Percentiles rank a stretch among this genome's conserved stretches.
Evolutionary conservation across 805 yeast species (phyloP).

Genomic region (Lipomyces sp.): DNA sequence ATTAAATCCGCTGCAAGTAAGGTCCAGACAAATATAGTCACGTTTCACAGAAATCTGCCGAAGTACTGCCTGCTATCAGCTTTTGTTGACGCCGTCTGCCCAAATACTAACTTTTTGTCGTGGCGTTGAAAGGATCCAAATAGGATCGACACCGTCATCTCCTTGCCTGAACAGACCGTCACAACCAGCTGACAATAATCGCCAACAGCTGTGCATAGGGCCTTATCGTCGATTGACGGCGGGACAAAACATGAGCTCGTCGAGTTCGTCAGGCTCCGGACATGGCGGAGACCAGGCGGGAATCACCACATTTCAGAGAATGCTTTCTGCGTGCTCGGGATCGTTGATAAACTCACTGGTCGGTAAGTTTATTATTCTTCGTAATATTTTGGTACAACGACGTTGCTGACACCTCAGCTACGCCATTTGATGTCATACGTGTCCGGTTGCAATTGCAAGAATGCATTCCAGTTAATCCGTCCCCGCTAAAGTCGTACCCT

Average conservation of each 20-base stretch:
- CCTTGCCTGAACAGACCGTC: background rate
- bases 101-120: background rate
- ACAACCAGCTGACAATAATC: background rate
- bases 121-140: background rate
- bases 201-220: background rate
- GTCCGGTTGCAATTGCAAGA: constrained; percentile 51
- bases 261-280: background rate
- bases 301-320: constrained; percentile 37
- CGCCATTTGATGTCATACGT: constrained; percentile 52
- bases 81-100: background rate
- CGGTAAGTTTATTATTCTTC: constrained; percentile 28
- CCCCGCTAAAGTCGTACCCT: constrained; percentile 41
- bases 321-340: constrained; percentile 51
- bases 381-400: background rate
- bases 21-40: no score
- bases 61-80: background rate
- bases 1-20: no score
- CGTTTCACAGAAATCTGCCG: background rate
- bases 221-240: background rate
- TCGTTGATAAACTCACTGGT: constrained; percentile 50
- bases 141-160: background rate
- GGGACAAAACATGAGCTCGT: background rate
- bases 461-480: constrained; percentile 74
- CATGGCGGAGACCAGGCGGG: background rate
- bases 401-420: constrained; percentile 39